Conservation (phyloP, 148 eudicot species). For the Arbutus unedo region DNA sequence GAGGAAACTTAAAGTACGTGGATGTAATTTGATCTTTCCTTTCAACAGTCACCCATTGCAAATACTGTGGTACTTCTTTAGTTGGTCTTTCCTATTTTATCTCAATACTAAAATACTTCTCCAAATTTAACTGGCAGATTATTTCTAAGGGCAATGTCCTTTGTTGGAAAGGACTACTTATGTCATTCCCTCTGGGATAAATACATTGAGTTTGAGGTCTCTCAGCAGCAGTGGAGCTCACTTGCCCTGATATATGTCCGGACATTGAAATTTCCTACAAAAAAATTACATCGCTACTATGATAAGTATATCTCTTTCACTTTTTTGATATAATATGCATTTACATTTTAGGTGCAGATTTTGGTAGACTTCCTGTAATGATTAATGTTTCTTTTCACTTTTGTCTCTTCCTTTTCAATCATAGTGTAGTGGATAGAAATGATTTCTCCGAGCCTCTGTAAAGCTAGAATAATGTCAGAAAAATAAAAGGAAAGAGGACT, state of each 20-base stretch:
- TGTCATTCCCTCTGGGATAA: conserved; percentile 81
- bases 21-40: conserved; percentile 8
- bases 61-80: conserved; percentile 3
- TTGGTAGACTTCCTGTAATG: background rate
- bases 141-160: conserved; percentile 67
- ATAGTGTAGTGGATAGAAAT: background rate
- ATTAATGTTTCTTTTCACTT: background rate
- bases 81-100: background rate
- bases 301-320: conserved; percentile 50
- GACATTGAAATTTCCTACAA: conserved; percentile 67
- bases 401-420: background rate
- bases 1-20: background rate
- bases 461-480: background rate
- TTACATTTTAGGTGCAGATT: background rate
- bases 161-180: conserved; percentile 76
- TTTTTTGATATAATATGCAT: background rate
- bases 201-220: conserved; percentile 70
- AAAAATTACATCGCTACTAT: conserved; percentile 69
- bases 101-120: background rate
- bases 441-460: background rate
- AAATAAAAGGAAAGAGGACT: background rate
- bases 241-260: conserved; percentile 66
- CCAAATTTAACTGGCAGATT: conserved; percentile 41
- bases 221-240: conserved; percentile 78
- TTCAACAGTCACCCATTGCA: background rate